Evolutionary conservation across 2,329 filamentous ascomycete species (phyloP).

Genomic region (Magnaporthiopsis poae): DNA sequence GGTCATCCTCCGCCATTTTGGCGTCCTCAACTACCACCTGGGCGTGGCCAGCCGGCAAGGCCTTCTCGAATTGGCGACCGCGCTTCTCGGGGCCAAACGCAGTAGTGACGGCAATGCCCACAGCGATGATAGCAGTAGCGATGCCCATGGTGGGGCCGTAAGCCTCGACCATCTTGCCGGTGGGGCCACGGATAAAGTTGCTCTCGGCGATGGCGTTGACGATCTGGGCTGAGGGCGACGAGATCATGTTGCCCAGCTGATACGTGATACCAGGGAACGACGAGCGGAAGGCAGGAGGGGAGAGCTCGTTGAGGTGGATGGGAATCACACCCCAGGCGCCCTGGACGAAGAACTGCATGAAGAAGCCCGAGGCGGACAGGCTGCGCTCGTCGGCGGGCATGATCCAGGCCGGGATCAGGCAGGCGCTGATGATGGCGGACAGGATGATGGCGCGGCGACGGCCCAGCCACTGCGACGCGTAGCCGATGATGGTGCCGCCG

Average conservation of each 20-base stretch:
- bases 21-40: constrained; percentile 12
- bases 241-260: constrained; percentile 68
- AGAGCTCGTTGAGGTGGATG: constrained; percentile 69
- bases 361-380: constrained; percentile 56
- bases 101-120: constrained; percentile 58
- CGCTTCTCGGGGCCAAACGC: constrained; percentile 66
- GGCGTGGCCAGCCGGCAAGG: constrained; percentile 25
- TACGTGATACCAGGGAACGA: constrained; percentile 67
- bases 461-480: constrained; percentile 64
- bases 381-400: constrained; percentile 48
- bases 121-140: constrained; percentile 65
- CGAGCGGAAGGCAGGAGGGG: constrained; percentile 61
- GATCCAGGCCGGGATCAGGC: constrained; percentile 62
- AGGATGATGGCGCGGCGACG: constrained; percentile 59
- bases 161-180: constrained; percentile 52
- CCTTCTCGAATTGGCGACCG: constrained; percentile 58
- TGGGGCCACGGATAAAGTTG: constrained; percentile 41
- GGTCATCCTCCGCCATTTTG: constrained; percentile 10
- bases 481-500: constrained; percentile 64
- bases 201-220: constrained; percentile 64
- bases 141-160: constrained; percentile 69
- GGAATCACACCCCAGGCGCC: constrained; percentile 70
- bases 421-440: constrained; percentile 48
- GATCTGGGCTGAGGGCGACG: constrained; percentile 61
- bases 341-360: constrained; percentile 63